These are phyloP conservation scores for Neonectria faginata DNA, from an alignment of 2,329 filamentous ascomycete species.

Conservation along the genomic window DNA sequence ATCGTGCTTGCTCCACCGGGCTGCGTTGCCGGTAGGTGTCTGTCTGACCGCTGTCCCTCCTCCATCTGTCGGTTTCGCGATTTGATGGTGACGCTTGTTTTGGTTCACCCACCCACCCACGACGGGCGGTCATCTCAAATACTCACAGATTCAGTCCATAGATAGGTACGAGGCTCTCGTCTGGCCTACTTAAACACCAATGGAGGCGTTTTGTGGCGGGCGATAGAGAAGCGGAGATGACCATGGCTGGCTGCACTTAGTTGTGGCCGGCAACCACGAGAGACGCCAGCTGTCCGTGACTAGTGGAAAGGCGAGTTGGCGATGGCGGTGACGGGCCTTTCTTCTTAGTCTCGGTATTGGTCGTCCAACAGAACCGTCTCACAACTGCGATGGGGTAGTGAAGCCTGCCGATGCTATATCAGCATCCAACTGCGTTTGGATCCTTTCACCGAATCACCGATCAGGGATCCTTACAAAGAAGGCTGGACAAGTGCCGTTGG, in stretches of 20 bases:
- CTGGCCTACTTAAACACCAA: background rate
- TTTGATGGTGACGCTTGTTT: slow-evolving; percentile 7
- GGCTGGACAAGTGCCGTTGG: slow-evolving; percentile 10
- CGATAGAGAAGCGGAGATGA: background rate
- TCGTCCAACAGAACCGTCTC: slow-evolving; percentile 4
- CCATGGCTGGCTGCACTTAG: slow-evolving; percentile 11
- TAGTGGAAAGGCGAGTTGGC: background rate
- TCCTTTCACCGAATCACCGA: slow-evolving; percentile 7
- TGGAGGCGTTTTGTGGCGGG: background rate
- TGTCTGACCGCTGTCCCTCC: slow-evolving; percentile 6
- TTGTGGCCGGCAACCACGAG: background rate
- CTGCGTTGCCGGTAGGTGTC: slow-evolving; percentile 19
- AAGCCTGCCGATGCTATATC: slow-evolving; percentile 1
- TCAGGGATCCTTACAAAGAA: slow-evolving; percentile 9
- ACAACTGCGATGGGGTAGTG: background rate
- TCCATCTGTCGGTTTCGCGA: slow-evolving; percentile 12
- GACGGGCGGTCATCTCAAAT: background rate
- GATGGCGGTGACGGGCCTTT: background rate
- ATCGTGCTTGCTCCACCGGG: slow-evolving; percentile 20
- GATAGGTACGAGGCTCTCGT: background rate
- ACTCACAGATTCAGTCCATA: slow-evolving; percentile 1
- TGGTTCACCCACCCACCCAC: slow-evolving; percentile 5
- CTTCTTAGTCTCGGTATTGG: background rate
- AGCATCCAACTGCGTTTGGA: background rate
- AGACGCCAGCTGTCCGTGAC: slow-evolving; percentile 1